phyloP scores from a whole-genome alignment of 2,329 filamentous ascomycete genomes.

The Ceratocystis diversiconidia region DNA sequence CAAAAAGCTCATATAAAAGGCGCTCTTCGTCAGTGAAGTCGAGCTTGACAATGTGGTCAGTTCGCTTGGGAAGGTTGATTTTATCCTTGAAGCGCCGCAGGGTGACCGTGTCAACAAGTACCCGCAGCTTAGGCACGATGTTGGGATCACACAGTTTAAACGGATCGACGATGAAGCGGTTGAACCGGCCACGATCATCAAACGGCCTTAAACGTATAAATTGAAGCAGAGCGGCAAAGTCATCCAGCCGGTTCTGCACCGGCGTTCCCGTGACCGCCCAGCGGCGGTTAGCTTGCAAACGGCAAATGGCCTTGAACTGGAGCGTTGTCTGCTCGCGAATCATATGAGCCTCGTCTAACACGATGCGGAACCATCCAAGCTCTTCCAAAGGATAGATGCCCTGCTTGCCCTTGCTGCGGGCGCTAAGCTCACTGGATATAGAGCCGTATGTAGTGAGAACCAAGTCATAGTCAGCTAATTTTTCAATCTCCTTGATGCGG shows the following conservation, averaged over 20 bases:
- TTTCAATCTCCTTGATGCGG: constrained; percentile 52
- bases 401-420: constrained; percentile 45
- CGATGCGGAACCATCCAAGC: constrained; percentile 84
- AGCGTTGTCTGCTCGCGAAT: constrained; percentile 75
- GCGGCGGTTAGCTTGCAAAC: constrained; percentile 62
- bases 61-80: constrained; percentile 63
- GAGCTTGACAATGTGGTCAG: constrained; percentile 59
- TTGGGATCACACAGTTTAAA: constrained; percentile 79
- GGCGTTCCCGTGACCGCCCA: constrained; percentile 98
- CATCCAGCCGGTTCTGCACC: constrained; percentile 84
- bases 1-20: constrained; percentile 70
- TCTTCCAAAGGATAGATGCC: constrained; percentile 54
- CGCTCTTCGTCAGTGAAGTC: constrained; percentile 64
- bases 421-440: constrained; percentile 61
- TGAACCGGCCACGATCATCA: constrained; percentile 61
- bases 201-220: constrained; percentile 80
- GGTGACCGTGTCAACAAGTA: constrained; percentile 89
- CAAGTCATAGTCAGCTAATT: constrained; percentile 62
- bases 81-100: constrained; percentile 83
- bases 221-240: constrained; percentile 71
- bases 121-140: constrained; percentile 69
- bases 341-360: constrained; percentile 87
- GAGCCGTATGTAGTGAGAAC: constrained; percentile 90
- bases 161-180: constrained; percentile 64
- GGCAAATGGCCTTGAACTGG: constrained; percentile 73